phyloP scores from a whole-genome alignment of 148 eudicot species.

The Dysphania ambrosioides region DNA sequence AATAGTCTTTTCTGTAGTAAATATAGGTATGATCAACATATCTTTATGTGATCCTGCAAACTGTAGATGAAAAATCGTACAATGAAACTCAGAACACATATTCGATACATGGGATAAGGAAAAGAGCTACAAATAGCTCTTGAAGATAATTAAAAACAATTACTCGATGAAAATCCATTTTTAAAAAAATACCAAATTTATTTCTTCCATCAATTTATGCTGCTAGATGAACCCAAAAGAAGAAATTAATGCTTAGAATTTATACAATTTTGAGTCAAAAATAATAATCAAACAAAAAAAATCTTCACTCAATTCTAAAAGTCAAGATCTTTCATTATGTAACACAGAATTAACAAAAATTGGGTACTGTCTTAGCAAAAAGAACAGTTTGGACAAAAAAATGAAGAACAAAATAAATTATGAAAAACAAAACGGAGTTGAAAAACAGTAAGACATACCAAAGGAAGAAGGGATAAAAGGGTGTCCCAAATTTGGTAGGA shows the following conservation, averaged over 20 bases:
- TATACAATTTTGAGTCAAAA: neutral
- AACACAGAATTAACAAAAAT: neutral
- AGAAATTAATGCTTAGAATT: no score
- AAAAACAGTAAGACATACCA: slow-evolving; percentile 27
- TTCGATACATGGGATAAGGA: slow-evolving; percentile 13
- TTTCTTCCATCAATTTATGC: slow-evolving; percentile 11
- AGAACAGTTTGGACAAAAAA: neutral
- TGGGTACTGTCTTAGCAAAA: slow-evolving; percentile 14
- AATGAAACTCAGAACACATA: slow-evolving; percentile 1
- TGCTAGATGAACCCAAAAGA: slow-evolving; percentile 8
- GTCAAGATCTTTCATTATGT: slow-evolving; percentile 15
- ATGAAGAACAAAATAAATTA: neutral
- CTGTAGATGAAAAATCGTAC: neutral
- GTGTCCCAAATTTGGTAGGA: slow-evolving; percentile 8
- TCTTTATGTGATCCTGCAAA: neutral
- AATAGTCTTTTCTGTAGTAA: neutral
- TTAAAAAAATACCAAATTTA: neutral
- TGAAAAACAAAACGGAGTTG: neutral
- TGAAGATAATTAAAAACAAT: neutral
- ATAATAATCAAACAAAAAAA: neutral
- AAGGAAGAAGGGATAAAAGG: neutral
- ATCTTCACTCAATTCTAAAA: neutral
- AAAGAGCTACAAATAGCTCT: neutral
- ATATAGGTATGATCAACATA: neutral
- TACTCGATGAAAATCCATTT: neutral